Base-by-base conservation (phyloP, 345 rosid genomes). In the Zanthoxylum bungeanum region DNA sequence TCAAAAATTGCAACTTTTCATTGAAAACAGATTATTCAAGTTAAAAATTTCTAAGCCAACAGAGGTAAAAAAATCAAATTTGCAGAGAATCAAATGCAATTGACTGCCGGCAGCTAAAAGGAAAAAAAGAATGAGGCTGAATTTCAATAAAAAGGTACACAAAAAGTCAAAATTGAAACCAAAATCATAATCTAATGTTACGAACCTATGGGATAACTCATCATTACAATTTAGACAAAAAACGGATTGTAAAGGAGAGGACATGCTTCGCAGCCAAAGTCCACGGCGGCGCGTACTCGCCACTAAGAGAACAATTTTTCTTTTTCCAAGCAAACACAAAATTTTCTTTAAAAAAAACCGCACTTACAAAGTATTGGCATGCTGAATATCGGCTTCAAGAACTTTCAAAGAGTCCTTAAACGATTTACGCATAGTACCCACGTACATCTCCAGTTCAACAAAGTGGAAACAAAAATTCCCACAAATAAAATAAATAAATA, bases 331-430 rank as follows among this genome's bases (percentile, higher is more conserved):
- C 53, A 10, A 47, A 8, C 37, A 49, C 24, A 2, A 14, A 58
- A 25, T 7, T 40, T n/a, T n/a, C n/a, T n/a, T n/a, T n/a, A 10
- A 7, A 64, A n/a, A 24, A 47, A 22, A 11, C 2, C 16, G 58
- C 37, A 66, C 87, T 77, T 79, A 87, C 92, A 87, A 81, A 58
- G 86, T 83, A 63, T 87, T 87, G 39, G 92, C 92, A 74, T 87
- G 89, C 68, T 87, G 92, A 30, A 87, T 85, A 77, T 87, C 92
- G 73, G 92, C 92, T 84, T 87, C 92, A 22, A 87, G 88, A 52
- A 78, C 86, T 64, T 85, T 84, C 51, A 86, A 78, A 34, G 82
- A 78, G 75, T 83, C 88, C 79, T 66, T 80, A 64, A 82, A 84
- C 17, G 92, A 75, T 74, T 83, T 87, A 53, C 88, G 76, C 92